Base-by-base conservation (phyloP, 345 rosid species). In the Garcia nutans region DNA sequence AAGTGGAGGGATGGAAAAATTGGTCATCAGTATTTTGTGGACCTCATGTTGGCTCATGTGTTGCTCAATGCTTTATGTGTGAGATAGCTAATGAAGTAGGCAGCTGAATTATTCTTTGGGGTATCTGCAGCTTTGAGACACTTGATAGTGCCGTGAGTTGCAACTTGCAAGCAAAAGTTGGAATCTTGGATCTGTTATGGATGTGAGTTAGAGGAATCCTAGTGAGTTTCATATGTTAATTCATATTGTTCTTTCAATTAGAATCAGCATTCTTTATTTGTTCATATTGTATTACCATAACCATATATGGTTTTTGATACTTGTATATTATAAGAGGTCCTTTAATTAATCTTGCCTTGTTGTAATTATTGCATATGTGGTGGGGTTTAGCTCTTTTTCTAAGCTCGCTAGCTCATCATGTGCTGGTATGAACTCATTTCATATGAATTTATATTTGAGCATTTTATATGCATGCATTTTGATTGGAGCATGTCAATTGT, bases 21-120 rank as follows among this genome's bases (percentile, higher is more conserved):
- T 1, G 99, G 99, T 59, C 99, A 96, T 85, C 97, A 96, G 79
- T 96, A 96, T 76, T 96, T 93, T 45, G 99, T 93, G n/a, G 99
- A 96, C 83, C 83, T 96, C 66, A 93, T 96, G 99, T 84, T 96
- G 63, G 89, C 82, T 70, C 97, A 96, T 73, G 91, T 96, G n/a
- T 82, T 93, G 82, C 88, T 96, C 57, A 93, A 93, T 65, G 91
- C 79, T 33, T 26, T 93, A 52, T 96, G 99, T 79, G 80, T 81
- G 54, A 79, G 77, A 58, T 88, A 74, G 74, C 37, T 74, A 74
- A 61, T 26, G 26, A 61, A 15, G 80, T 50, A 24, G 11, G 68
- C 24, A 17, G 69, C n/a, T n/a, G 50, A 45, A 70, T 26, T 23
- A 24, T 44, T 56, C 52, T 55, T n/a, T 22, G 2, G 47, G 26